Conservation (phyloP, 2,329 filamentous ascomycete genomes). For the Sporothrix humicola region DNA sequence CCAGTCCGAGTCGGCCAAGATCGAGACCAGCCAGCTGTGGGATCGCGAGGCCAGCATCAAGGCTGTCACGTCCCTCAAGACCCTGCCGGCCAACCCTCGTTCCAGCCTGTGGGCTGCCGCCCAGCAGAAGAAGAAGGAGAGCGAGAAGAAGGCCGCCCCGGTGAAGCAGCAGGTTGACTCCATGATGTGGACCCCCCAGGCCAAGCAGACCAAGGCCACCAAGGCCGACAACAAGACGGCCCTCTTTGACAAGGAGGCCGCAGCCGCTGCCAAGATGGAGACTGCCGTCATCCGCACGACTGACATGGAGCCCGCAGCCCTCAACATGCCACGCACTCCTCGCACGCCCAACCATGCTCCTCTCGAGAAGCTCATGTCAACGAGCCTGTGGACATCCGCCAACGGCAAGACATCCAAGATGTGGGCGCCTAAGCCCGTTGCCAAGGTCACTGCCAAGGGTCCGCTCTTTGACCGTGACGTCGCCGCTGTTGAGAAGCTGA, state of each 20-base stretch:
- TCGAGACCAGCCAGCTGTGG: conserved; percentile 43
- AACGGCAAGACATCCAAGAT: neutral
- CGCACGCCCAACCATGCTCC: conserved; percentile 9
- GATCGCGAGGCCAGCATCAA: neutral
- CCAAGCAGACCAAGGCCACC: neutral
- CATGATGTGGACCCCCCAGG: conserved; percentile 19
- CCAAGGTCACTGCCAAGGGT: conserved; percentile 18
- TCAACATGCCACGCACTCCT: conserved; percentile 31
- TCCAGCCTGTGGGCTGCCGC: conserved; percentile 28
- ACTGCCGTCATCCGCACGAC: conserved; percentile 31
- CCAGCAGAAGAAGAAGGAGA: conserved; percentile 9
- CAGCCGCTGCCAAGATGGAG: conserved; percentile 24
- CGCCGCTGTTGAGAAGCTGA: conserved; percentile 30
- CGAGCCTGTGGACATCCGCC: conserved; percentile 24
- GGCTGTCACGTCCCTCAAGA: neutral
- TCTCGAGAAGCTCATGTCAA: conserved; percentile 29
- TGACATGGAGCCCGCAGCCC: conserved; percentile 23
- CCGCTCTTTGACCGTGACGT: conserved; percentile 35
- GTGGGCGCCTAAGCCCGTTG: conserved; percentile 31
- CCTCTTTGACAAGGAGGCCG: conserved; percentile 34
- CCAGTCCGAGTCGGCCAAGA: conserved; percentile 40
- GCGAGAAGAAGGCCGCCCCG: neutral
- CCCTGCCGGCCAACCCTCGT: conserved; percentile 1
- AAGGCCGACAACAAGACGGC: neutral
- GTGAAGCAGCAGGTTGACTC: neutral